Conservation (phyloP, 2,329 filamentous ascomycete genomes). For the Aureobasidium sp. region DNA sequence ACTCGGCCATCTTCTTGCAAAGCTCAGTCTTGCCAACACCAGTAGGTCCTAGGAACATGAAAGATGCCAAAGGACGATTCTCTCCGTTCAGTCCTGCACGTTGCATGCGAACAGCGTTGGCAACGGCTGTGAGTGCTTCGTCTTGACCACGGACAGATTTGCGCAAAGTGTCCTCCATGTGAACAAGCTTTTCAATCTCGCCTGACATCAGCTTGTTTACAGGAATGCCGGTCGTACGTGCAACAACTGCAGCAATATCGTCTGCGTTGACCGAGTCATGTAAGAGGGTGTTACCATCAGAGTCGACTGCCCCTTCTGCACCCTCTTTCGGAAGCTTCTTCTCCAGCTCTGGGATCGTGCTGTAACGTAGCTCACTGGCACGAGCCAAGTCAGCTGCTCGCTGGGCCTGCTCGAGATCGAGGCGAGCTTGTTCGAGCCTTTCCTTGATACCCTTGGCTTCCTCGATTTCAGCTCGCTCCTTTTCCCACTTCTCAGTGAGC, state of each 20-base stretch:
- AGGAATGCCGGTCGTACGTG: constrained; percentile 84
- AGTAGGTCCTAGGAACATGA: constrained; percentile 96
- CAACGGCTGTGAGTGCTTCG: constrained; percentile 81
- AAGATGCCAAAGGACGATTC: constrained; percentile 82
- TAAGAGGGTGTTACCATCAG: constrained; percentile 51
- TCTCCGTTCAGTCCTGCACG: constrained; percentile 85
- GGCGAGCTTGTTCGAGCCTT: constrained; percentile 74
- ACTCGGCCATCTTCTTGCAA: constrained; percentile 89
- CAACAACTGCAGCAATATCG: constrained; percentile 88
- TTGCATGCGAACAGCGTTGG: constrained; percentile 89
- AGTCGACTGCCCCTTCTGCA: constrained; percentile 32
- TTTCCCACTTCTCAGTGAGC: constrained; percentile 80
- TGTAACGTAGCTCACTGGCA: constrained; percentile 85
- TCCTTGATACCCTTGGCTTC: constrained; percentile 79
- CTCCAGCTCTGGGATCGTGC: constrained; percentile 74
- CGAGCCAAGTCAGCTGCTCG: constrained; percentile 79
- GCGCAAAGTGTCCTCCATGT: constrained; percentile 86
- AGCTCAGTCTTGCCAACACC: constrained; percentile 96
- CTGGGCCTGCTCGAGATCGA: constrained; percentile 82
- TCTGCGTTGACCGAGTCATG: constrained; percentile 94
- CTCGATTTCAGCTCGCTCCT: constrained; percentile 78
- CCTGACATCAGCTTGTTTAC: constrained; percentile 86
- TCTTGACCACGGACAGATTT: constrained; percentile 86
- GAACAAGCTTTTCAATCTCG: constrained; percentile 87
- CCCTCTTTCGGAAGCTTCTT: constrained; percentile 70